Evolutionary conservation across 768 basidiomycete species (phyloP).

Genomic region (Candolleomyces aberdarensis): DNA sequence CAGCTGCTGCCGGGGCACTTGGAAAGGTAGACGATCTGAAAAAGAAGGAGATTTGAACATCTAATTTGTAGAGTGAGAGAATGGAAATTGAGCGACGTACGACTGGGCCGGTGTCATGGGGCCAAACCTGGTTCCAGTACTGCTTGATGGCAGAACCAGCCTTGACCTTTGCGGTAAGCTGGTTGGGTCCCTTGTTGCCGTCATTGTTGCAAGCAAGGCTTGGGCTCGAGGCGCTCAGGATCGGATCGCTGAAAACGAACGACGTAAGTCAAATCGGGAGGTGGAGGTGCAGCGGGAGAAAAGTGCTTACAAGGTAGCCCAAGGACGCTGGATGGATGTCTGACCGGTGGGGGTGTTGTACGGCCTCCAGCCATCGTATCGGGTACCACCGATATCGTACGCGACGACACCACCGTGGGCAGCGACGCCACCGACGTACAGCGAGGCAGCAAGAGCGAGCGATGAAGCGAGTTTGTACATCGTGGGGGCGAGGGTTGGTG

Average conservation of each 20-base stretch:
- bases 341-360: constrained; percentile 42
- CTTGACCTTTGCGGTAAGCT: constrained; percentile 39
- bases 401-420: constrained; percentile 45
- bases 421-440: constrained; percentile 25
- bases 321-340: constrained; percentile 40
- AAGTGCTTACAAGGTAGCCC: constrained; percentile 38
- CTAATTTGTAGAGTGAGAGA: neutral
- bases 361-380: constrained; percentile 40
- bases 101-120: constrained; percentile 42
- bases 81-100: constrained; percentile 17
- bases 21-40: constrained; percentile 42
- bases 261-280: neutral
- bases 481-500: neutral
- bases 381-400: constrained; percentile 35
- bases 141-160: constrained; percentile 41
- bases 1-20: constrained; percentile 42
- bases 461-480: constrained; percentile 23
- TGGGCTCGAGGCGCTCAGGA: constrained; percentile 32
- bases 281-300: no score
- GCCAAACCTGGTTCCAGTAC: constrained; percentile 46
- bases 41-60: neutral
- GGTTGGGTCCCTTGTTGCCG: constrained; percentile 35
- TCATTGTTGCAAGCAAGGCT: constrained; percentile 47
- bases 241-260: constrained; percentile 33
- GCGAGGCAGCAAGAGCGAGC: constrained; percentile 25